Evolutionary conservation across 345 rosid genomes (phyloP), one percentile per base, ranked within the genome.

Genomic region (Gossypium bickii): DNA sequence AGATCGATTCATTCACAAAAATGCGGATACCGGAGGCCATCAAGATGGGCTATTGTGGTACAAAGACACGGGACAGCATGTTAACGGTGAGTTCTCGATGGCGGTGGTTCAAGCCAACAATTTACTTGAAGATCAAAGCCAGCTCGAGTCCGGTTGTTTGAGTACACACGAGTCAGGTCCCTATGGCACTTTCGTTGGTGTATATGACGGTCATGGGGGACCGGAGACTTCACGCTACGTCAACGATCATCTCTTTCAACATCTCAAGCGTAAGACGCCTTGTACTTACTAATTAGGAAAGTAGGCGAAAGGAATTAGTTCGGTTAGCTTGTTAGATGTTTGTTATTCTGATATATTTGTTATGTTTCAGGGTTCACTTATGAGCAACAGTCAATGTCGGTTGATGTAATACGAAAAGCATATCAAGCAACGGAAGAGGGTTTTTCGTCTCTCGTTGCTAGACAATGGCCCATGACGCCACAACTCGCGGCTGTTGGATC

Each of bases 401-500:
- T 73, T 25, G 96, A 92, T 11, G 97, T 92, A 27, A 90, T 92
- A 38, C 78, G 83, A 49, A 92, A 90, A 82, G 93, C 97, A 66
- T 92, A 79, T 79, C 93, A 89, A 83, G 96, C 97, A 20, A 92
- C 97, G 1, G 97, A 92, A 82, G 96, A 92, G 69, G 96, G 96
- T 4, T 92, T 92, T 79, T 57, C 85, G 24, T 89, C 96, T 45
- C 79, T 89, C 41, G 97, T 92, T 17, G 65, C 90, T 17, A 83
- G 66, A 74, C 96, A 88, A 61, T 92, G 92, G 86, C 89, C 71
- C 44, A 82, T 80, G 67, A 89, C 81, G 48, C 97, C 97, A 18
- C 97, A 92, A 74, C 86, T 92, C 64, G 97, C 97, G 12, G 88
- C 96, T 45, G 96, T 92, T 59, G 97, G 97, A 69, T 90, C 97